Base-by-base conservation (phyloP, 177 flowering plant genomes). In the Vitis hybrid region DNA sequence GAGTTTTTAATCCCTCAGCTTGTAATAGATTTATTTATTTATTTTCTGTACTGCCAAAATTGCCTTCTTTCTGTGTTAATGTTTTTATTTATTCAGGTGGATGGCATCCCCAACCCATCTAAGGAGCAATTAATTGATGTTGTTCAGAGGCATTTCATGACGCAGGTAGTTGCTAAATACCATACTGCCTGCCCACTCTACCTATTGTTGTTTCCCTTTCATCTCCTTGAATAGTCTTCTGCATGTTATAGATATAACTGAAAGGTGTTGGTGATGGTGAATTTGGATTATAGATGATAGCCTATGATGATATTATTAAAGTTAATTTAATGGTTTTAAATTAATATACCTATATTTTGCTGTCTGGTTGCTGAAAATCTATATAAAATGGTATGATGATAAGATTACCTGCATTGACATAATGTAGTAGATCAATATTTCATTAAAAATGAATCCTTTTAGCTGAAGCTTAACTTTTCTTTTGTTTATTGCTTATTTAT, bases 111-210 rank as follows among this genome's bases (percentile, higher is more conserved):
- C 70, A 91, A 90, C 78, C 98, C 95, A 69, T 88, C 98, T 8
- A 92, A 84, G 69, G 96, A 92, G 77, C 90, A 94, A 72, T 80
- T 92, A 59, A 72, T 92, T 50, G 94, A 92, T 74, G 82, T 85
- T 73, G 98, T 92, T 63, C 93, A 90, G 67, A 84, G 90, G 85
- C 98, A 94, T 82, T 94, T 94, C 70, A 84, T 87, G 89, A 88
- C 97, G 18, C 93, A 87, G 98, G 98, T 94, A 85, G 31, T 16
- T 3, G 10, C 11, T 39, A 16, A 6, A 20, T 39, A 39, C 8
- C 7, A 39, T 39, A 39, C 9, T 39, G 0, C 45, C 7, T 26
- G 29, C 29, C 29, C 29, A 3, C 29, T 26, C 29, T 26, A 0
- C 29, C 29, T 26, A 26, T 45, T 20, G 22, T 12, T 12, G 7